Conservation (phyloP, 2,329 filamentous ascomycete species). For the Penicillium corylophilum region DNA sequence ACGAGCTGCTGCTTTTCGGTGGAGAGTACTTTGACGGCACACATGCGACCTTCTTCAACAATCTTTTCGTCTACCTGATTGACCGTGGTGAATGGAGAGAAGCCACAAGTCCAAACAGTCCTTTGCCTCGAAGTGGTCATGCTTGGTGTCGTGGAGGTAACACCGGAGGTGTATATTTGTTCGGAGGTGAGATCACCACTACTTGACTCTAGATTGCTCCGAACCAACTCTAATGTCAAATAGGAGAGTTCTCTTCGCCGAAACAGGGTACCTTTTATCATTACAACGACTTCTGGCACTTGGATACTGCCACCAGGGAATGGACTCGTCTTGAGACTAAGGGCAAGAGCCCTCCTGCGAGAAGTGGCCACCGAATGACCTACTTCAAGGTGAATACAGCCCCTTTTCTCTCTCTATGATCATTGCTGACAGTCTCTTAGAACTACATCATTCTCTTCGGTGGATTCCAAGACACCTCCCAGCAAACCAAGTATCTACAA, state of each 20-base stretch:
- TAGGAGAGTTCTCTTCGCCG: slow-evolving; percentile 85
- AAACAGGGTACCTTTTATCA: slow-evolving; percentile 99
- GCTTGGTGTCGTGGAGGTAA: slow-evolving; percentile 92
- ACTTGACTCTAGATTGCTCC: neutral
- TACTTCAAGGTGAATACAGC: slow-evolving; percentile 69
- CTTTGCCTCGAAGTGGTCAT: slow-evolving; percentile 86
- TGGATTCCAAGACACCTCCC: slow-evolving; percentile 94
- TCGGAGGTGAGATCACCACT: slow-evolving; percentile 59
- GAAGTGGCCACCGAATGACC: slow-evolving; percentile 93
- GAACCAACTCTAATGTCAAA: slow-evolving; percentile 6
- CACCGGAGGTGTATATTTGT: slow-evolving; percentile 80
- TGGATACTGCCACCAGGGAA: slow-evolving; percentile 80
- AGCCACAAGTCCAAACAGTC: slow-evolving; percentile 87
- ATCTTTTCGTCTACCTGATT: slow-evolving; percentile 69
- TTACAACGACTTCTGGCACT: slow-evolving; percentile 96
- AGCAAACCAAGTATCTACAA: slow-evolving; percentile 88
- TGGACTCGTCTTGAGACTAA: slow-evolving; percentile 85
- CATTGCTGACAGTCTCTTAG: slow-evolving; percentile 22
- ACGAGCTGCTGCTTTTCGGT: slow-evolving; percentile 87
- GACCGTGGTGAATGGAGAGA: slow-evolving; percentile 86
- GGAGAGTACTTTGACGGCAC: slow-evolving; percentile 96
- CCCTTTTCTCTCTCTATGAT: neutral
- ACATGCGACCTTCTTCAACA: slow-evolving; percentile 70
- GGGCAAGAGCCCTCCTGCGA: slow-evolving; percentile 71
- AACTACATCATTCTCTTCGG: slow-evolving; percentile 95